Evolutionary conservation across 2,329 filamentous ascomycete genomes (phyloP), one percentile per base, ranked within the genome.

Genomic region (Stromatinia cepivora): DNA sequence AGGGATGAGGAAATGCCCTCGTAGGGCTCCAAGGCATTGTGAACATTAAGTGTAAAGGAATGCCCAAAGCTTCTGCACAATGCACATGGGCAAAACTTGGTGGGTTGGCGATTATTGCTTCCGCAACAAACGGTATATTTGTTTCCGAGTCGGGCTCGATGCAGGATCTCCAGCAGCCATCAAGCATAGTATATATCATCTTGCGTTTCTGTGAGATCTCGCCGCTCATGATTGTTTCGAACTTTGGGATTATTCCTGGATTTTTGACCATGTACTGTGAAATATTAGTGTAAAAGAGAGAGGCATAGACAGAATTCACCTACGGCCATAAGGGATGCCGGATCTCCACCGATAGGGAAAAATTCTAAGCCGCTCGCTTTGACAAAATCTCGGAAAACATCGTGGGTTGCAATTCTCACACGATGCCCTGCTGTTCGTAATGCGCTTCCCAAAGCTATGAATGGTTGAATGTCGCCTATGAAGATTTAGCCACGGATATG

Each of bases 151-250:
- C 70, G 22, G 72, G 90, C 90, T 5, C 90, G 73, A 92, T 89
- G 77, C 92, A 96, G 0, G 91, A 92, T 73, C 89, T 84, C 93
- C 93, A 97, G 75, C 90, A 94, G 0, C 92, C 92, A 39, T 89
- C 82, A 22, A 97, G 81, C 71, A 94, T 93, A 70, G 91, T 85
- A 69, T 88, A 86, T 66, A 95, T 92, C 22, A 89, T 91, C 71
- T 85, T 87, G n/a, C 92, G 84, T 42, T 91, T 84, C 78, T 88
- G 89, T 54, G 85, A 88, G 62, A 95, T 86, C 76, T 94, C 92
- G 5, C 92, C 92, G 72, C 85, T 90, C 70, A 87, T 87, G 61
- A 95, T 80, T 0, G 90, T 88, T 61, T 93, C 88, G 71, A 93
- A 86, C 0, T 89, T 89, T 1, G 92, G 92, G 88, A 95, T 92